Base-by-base conservation (phyloP, 2,329 filamentous ascomycete species). In the Biscogniauxia sp. region DNA sequence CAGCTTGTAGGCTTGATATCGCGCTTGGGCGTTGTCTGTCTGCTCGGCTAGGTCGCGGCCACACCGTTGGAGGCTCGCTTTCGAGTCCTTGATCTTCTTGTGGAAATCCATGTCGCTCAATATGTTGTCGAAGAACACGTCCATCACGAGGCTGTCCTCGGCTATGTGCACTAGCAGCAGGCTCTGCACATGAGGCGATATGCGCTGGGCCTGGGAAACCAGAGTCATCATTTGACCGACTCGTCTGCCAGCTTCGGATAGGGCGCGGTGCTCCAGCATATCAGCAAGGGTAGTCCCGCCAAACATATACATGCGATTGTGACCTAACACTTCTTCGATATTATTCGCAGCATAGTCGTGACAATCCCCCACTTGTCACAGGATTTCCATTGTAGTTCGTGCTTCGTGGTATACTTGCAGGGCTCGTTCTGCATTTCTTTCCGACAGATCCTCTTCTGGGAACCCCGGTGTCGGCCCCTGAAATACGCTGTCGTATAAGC, bases 61-160 rank as follows among this genome's bases (percentile, higher is more conserved):
- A 50, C 77, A 76, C 52, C 73, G 68, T 7, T 75, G 64, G 2
- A 78, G 63, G 52, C 20, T n/a, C 4, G 37, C 37, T n/a, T 41
- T 54, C 41, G 77, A 79, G 17, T 74, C 68, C 66, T 82, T 79
- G 61, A 86, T 81, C 69, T 82, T 77, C 13, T 82, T 75, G 62
- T 82, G 81, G 69, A 84, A 83, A 2, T 76, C 75, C 74, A 81
- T 78, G 60, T 85, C 82, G 8, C 76, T 77, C 66, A 82, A 82
- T 60, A 84, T 78, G 55, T 83, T 84, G 66, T 85, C 80, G 64
- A 84, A 84, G n/a, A 84, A 74, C 2, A 85, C 74, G 61, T 85
- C 82, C 7, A 74, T 75, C 69, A 84, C 76, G 15, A 83, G 74
- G 57, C 71, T 76, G 0, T 80, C 79, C 50, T 79, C 74, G 0